phyloP scores from a whole-genome alignment of 2,329 filamentous ascomycete species.

The Drechslera avenae region DNA sequence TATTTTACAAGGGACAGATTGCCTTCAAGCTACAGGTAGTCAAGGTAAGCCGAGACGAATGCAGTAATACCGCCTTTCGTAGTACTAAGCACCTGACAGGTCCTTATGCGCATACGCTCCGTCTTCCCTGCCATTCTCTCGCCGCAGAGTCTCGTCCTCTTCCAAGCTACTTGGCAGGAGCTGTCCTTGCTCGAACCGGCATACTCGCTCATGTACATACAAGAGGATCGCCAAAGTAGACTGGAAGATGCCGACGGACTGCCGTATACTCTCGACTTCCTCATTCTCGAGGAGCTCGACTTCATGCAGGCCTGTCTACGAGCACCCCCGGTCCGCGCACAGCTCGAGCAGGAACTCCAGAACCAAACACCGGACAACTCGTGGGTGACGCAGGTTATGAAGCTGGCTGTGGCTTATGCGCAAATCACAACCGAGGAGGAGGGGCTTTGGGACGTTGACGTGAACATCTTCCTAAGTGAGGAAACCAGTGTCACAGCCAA shows the following conservation, averaged over 20 bases:
- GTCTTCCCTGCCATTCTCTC: conserved; percentile 83
- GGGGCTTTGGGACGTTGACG: conserved; percentile 93
- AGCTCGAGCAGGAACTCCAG: conserved; percentile 80
- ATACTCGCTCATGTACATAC: conserved; percentile 84
- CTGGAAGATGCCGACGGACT: conserved; percentile 88
- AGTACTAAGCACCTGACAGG: conserved; percentile 54
- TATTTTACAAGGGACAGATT: conserved; percentile 79
- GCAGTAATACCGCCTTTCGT: neutral
- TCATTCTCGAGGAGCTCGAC: conserved; percentile 92
- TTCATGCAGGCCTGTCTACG: conserved; percentile 90
- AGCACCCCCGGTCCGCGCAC: conserved; percentile 83
- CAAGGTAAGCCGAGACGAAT: conserved; percentile 58
- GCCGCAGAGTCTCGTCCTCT: conserved; percentile 80
- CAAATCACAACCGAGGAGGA: conserved; percentile 93
- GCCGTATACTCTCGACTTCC: conserved; percentile 92
- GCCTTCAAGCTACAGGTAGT: conserved; percentile 92
- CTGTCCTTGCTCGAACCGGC: conserved; percentile 72
- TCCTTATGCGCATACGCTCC: conserved; percentile 82
- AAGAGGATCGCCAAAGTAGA: conserved; percentile 82
- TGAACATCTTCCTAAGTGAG: conserved; percentile 92
- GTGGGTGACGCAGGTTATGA: conserved; percentile 89
- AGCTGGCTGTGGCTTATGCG: conserved; percentile 80
- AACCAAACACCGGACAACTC: conserved; percentile 60
- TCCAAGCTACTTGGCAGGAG: conserved; percentile 88
- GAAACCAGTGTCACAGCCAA: conserved; percentile 94